These are phyloP conservation scores for Clavariopsis aquatica DNA, from an alignment of 495 filamentous ascomycete genomes.

Conservation along the genomic window DNA sequence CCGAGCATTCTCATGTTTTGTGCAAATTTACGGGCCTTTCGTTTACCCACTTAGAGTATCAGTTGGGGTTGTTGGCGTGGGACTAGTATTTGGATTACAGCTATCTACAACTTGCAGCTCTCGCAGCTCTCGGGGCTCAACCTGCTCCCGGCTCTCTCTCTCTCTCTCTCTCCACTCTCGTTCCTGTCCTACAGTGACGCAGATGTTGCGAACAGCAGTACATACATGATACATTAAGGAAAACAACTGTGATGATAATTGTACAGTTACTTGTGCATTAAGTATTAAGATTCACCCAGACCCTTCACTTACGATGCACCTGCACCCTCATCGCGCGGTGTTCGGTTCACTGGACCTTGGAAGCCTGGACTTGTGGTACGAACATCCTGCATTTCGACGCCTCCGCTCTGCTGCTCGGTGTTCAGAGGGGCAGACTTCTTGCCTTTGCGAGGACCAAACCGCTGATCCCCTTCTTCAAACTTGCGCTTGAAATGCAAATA, in stretches of 20 bases:
- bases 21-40: not conserved
- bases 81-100: too few relatives aligned
- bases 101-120: too few relatives aligned
- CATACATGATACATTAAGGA: conserved; percentile 25
- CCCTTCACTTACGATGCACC: not conserved
- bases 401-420: conserved; percentile 54
- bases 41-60: too few relatives aligned
- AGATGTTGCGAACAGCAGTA: not conserved
- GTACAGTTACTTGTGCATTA: conserved; percentile 22
- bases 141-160: not conserved
- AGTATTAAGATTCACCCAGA: conserved; percentile 2
- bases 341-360: conserved; percentile 31
- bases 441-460: conserved; percentile 66
- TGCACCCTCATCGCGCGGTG: conserved; percentile 16
- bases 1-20: conserved; percentile 27
- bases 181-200: conserved; percentile 7
- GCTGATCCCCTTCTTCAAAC: conserved; percentile 81
- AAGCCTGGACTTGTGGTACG: conserved; percentile 35
- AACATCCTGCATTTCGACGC: conserved; percentile 64
- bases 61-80: not conserved
- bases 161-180: not conserved
- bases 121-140: not conserved
- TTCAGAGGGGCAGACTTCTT: conserved; percentile 55
- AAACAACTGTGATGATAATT: conserved; percentile 18
- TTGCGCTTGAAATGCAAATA: conserved; percentile 83